Percentiles rank a stretch among this genome's conserved stretches.
Evolutionary conservation across 805 yeast genomes (phyloP).

Genomic region (Ogataea ganodermae): DNA sequence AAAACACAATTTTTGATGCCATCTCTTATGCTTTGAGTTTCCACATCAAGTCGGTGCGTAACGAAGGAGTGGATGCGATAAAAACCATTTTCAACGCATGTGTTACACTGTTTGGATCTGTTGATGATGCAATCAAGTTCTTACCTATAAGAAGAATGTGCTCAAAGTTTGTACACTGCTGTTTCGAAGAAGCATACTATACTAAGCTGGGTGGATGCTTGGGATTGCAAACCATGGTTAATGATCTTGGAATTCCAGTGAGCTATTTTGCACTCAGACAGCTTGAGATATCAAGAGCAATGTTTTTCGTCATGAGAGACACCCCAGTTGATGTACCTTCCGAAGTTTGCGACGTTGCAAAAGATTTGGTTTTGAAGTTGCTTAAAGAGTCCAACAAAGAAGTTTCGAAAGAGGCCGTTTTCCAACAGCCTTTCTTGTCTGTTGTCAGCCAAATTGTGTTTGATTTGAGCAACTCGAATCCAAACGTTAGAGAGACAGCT

Average conservation of each 20-base stretch:
- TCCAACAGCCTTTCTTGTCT: constrained; percentile 74
- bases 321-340: constrained; percentile 86
- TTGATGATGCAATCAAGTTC: constrained; percentile 65
- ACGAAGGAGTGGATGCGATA: constrained; percentile 69
- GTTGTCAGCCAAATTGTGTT: constrained; percentile 87
- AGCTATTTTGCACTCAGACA: constrained; percentile 77
- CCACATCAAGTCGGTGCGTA: constrained; percentile 67
- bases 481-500: constrained; percentile 78
- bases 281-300: constrained; percentile 79
- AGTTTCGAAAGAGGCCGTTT: constrained; percentile 60
- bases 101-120: constrained; percentile 63
- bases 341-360: constrained; percentile 72
- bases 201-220: constrained; percentile 86
- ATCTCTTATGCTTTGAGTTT: constrained; percentile 80
- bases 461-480: constrained; percentile 88
- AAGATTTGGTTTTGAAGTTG: constrained; percentile 61
- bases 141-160: constrained; percentile 77
- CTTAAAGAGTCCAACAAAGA: constrained; percentile 66
- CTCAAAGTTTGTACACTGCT: constrained; percentile 82
- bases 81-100: constrained; percentile 63
- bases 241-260: constrained; percentile 66
- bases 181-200: constrained; percentile 87
- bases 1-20: constrained; percentile 70
- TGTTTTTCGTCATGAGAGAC: constrained; percentile 88
- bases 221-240: constrained; percentile 74